Percentiles rank a stretch among this genome's conserved stretches.
Conservation (phyloP, 495 filamentous ascomycete species). For the Zalerion maritima region DNA sequence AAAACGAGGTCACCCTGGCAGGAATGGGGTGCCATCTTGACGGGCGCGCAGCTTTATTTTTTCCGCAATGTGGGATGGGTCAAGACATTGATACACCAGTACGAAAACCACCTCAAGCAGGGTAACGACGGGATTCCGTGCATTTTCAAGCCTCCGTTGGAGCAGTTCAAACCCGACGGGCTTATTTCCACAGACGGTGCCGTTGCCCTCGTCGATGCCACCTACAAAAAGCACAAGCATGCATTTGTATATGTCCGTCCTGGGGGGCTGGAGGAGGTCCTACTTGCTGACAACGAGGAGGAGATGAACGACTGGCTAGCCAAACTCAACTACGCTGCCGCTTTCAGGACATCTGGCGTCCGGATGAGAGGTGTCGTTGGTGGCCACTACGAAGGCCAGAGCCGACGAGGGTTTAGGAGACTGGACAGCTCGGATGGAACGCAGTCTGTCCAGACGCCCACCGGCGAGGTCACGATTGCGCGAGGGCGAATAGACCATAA, state of each 20-base stretch:
- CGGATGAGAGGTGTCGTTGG: slow-evolving; percentile 77
- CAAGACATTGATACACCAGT: slow-evolving; percentile 77
- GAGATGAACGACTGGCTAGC: slow-evolving; percentile 97
- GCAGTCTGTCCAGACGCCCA: slow-evolving; percentile 49
- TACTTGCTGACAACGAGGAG: slow-evolving; percentile 72
- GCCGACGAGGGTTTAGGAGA: slow-evolving; percentile 55
- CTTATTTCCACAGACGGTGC: slow-evolving; percentile 85
- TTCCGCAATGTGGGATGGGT: slow-evolving; percentile 88
- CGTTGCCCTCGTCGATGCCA: slow-evolving; percentile 72
- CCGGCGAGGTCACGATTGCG: slow-evolving; percentile 52
- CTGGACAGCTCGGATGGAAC: slow-evolving; percentile 38
- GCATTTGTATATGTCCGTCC: slow-evolving; percentile 86
- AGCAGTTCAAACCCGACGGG: slow-evolving; percentile 82
- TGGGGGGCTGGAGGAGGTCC: slow-evolving; percentile 76
- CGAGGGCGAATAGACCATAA: slow-evolving; percentile 60
- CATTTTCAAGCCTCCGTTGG: slow-evolving; percentile 76
- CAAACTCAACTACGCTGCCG: slow-evolving; percentile 90
- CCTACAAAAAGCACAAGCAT: slow-evolving; percentile 92
- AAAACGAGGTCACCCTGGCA: slow-evolving; percentile 92
- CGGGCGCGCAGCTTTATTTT: slow-evolving; percentile 89
- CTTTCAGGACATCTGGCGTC: slow-evolving; percentile 85
- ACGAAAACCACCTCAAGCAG: slow-evolving; percentile 60
- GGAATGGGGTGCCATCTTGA: slow-evolving; percentile 94
- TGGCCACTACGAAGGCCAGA: slow-evolving; percentile 71
- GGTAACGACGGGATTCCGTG: slow-evolving; percentile 53